Base-by-base conservation (phyloP, 2,329 filamentous ascomycete genomes). In the Escovopsis sp. region DNA sequence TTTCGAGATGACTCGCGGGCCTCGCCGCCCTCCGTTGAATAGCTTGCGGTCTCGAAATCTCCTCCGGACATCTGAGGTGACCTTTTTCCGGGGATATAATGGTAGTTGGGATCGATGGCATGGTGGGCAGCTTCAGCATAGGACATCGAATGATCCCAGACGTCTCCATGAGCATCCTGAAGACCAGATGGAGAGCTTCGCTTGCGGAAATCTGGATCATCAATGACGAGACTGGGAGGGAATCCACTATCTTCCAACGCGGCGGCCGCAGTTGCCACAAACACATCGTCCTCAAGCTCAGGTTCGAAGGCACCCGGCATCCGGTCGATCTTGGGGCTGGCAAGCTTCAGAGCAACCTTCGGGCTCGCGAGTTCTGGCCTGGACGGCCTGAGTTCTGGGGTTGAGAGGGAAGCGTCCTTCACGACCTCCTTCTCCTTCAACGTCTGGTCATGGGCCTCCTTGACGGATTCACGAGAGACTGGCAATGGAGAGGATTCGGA, bases 191-290 rank as follows among this genome's bases (percentile, higher is more conserved):
- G 76, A 1, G 78, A 81, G 41, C 75, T 71, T 25, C 80, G 75
- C 39, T 67, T 70, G 48, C 74, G 74, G 51, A 78, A 85, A 1
- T 58, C 63, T 0, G 75, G 72, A 50, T 85, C 70, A 37, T 83
- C 66, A 31, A 81, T 79, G 37, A 85, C 76, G 43, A 85, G 75
- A 34, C 81, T 71, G 5, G 79, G 74, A 51, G 84, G 72, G 47
- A 86, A 85, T 0, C 81, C 81, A 37, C 76, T 73, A n/a, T 76
- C 71, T 53, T 79, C 63, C 39, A 84, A 65, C 2, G 77, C 79
- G 38, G 80, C 82, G 43, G 80, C 79, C 37, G 85, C 60, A 3
- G 73, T 76, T 25, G 81, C 81, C 7, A 78, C 75, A 49, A 86
- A 85, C 40, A 77, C 76, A 8, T 81, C 61, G 49, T 85, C 81